Conservation (phyloP, 108 stramenopile genomes). For the Cyclotella atomus region DNA sequence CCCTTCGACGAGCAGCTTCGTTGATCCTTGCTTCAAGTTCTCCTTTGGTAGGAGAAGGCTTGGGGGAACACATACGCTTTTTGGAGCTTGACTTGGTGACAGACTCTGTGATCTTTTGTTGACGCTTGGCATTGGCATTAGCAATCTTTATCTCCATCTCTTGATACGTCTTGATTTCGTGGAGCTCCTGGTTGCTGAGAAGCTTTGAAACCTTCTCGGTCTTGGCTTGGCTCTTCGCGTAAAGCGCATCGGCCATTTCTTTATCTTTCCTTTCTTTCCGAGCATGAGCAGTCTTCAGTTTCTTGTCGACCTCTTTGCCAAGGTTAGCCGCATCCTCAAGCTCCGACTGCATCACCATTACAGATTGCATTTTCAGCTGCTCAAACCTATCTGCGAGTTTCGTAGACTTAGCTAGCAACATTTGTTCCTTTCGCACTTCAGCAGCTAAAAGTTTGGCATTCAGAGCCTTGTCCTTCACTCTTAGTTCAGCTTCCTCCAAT, state of each 20-base stretch:
- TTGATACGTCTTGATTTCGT: not conserved
- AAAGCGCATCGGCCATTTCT: conserved; percentile 17
- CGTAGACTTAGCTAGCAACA: conserved; percentile 5
- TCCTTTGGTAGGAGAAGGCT: conserved; percentile 3
- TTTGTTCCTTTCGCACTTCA: conserved; percentile 1
- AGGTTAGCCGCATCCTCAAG: conserved; percentile 6
- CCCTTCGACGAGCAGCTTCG: conserved; percentile 17
- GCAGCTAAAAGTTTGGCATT: conserved; percentile 10
- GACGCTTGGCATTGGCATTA: conserved; percentile 1
- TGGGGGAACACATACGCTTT: conserved; percentile 14
- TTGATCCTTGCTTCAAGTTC: conserved; percentile 24
- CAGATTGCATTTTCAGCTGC: conserved; percentile 5
- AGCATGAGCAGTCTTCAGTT: conserved; percentile 12
- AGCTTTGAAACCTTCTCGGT: no score
- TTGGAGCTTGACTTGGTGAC: conserved; percentile 14
- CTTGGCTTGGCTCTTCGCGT: no score
- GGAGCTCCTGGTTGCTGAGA: not conserved
- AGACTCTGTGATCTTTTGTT: not conserved
- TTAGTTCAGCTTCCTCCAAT: not conserved
- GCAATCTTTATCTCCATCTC: conserved; percentile 6
- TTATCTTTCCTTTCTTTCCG: conserved; percentile 15
- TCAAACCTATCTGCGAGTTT: not conserved
- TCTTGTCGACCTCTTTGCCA: conserved; percentile 17
- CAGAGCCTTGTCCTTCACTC: not conserved
- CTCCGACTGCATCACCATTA: not conserved